These are phyloP conservation scores for Capronia coronata DNA, from an alignment of 2,329 filamentous ascomycete species.

Conservation along the genomic window DNA sequence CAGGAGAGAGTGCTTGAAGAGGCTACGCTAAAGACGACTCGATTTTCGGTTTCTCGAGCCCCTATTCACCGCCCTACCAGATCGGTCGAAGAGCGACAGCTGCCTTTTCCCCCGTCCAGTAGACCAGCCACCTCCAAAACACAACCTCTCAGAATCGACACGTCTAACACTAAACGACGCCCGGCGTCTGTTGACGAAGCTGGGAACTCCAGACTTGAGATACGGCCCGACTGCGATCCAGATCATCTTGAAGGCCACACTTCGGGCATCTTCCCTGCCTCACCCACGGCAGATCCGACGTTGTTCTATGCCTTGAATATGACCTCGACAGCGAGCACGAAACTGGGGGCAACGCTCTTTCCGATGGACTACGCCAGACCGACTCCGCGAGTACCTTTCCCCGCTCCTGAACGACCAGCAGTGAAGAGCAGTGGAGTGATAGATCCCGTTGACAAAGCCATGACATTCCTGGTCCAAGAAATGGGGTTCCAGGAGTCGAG, in stretches of 20 bases:
- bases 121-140: slow-evolving; percentile 8
- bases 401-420: slow-evolving; percentile 8
- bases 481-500: slow-evolving; percentile 54
- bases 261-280: slow-evolving; percentile 16
- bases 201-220: slow-evolving; percentile 5
- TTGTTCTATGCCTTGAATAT: slow-evolving; percentile 24
- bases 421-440: slow-evolving; percentile 31
- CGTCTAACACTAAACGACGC: slow-evolving; percentile 8
- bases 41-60: slow-evolving; percentile 19
- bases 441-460: slow-evolving; percentile 52
- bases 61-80: slow-evolving; percentile 11
- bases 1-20: slow-evolving; percentile 37
- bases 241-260: slow-evolving; percentile 1
- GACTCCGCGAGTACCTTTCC: slow-evolving; percentile 19
- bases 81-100: slow-evolving; percentile 16
- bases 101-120: neutral
- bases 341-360: slow-evolving; percentile 26
- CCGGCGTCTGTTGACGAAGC: slow-evolving; percentile 12
- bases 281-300: slow-evolving; percentile 23
- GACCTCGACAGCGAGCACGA: slow-evolving; percentile 24
- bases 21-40: slow-evolving; percentile 19
- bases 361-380: slow-evolving; percentile 24
- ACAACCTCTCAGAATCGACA: slow-evolving; percentile 20
- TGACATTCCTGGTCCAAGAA: slow-evolving; percentile 50
- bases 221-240: slow-evolving; percentile 16